Evolutionary conservation across 2,329 filamentous ascomycete species (phyloP).

Genomic region (Colletotrichum sidae): DNA sequence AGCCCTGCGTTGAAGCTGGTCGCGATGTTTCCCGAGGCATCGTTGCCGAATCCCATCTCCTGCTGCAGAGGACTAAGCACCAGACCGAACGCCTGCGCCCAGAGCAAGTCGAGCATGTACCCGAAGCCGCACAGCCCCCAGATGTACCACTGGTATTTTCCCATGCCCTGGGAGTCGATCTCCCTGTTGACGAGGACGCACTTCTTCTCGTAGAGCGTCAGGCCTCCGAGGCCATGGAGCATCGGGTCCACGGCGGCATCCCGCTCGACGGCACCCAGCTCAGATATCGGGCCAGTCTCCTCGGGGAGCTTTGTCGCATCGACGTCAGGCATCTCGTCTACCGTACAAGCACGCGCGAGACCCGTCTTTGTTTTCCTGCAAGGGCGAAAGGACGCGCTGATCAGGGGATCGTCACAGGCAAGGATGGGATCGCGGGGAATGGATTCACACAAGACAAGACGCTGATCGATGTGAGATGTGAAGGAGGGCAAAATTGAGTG

Average conservation of each 20-base stretch:
- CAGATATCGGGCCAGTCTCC: background rate
- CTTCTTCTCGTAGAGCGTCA: conserved; percentile 49
- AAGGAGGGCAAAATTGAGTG: background rate
- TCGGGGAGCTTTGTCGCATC: conserved; percentile 13
- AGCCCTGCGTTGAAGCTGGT: conserved; percentile 66
- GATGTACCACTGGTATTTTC: conserved; percentile 63
- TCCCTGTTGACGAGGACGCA: conserved; percentile 53
- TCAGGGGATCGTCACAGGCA: no score
- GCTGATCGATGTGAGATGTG: background rate
- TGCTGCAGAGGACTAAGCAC: conserved; percentile 65
- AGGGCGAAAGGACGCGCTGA: background rate
- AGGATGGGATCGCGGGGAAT: background rate
- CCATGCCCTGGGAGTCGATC: conserved; percentile 65
- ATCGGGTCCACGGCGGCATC: background rate
- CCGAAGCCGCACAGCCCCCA: conserved; percentile 66
- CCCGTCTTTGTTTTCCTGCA: background rate
- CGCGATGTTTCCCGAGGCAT: conserved; percentile 58
- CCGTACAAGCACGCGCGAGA: background rate
- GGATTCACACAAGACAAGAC: background rate
- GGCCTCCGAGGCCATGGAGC: conserved; percentile 39
- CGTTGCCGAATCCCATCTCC: conserved; percentile 63
- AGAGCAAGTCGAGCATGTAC: conserved; percentile 66
- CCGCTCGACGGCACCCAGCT: conserved; percentile 1
- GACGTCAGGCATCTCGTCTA: conserved; percentile 4
- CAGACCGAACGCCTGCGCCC: conserved; percentile 69